phyloP scores from a whole-genome alignment of 352 stramenopile species.

The Thalassiosira delicatula region DNA sequence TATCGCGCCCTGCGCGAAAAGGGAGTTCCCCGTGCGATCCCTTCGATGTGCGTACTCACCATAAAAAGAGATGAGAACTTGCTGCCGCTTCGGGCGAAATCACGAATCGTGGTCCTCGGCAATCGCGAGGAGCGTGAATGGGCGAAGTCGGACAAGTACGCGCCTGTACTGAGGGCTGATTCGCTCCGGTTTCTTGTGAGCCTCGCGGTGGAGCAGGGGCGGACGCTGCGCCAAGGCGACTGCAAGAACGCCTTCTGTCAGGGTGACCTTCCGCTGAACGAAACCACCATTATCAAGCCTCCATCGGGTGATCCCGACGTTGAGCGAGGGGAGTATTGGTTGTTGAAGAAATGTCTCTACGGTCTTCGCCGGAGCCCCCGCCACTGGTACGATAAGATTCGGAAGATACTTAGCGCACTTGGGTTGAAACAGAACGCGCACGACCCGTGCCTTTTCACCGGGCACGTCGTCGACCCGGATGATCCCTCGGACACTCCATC shows the following conservation, averaged over 20 bases:
- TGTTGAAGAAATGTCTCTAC: constrained; percentile 53
- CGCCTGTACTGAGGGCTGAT: constrained; percentile 18
- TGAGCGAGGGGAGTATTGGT: constrained; percentile 20
- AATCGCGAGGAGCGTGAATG: constrained; percentile 44
- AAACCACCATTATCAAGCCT: constrained; percentile 26
- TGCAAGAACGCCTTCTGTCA: constrained; percentile 46
- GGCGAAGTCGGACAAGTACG: constrained; percentile 29
- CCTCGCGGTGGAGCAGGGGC: not conserved
- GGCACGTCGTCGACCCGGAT: not conserved
- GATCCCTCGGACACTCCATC: not conserved
- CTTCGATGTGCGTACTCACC: constrained; percentile 36
- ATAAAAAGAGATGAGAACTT: constrained; percentile 36
- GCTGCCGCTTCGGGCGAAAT: constrained; percentile 26
- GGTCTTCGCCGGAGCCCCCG: constrained; percentile 19
- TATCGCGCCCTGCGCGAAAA: not conserved
- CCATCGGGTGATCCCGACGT: constrained; percentile 26
- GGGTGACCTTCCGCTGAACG: not conserved
- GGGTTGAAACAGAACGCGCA: constrained; percentile 23
- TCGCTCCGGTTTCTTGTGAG: constrained; percentile 9
- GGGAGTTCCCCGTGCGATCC: constrained; percentile 9
- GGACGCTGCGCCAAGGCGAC: constrained; percentile 39
- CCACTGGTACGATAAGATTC: constrained; percentile 51
- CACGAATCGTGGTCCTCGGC: constrained; percentile 25
- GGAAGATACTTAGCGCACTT: constrained; percentile 5
- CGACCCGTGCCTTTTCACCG: constrained; percentile 39